phyloP scores from a whole-genome alignment of 106 monocot genomes.

The Dactylorhiza incarnata region DNA sequence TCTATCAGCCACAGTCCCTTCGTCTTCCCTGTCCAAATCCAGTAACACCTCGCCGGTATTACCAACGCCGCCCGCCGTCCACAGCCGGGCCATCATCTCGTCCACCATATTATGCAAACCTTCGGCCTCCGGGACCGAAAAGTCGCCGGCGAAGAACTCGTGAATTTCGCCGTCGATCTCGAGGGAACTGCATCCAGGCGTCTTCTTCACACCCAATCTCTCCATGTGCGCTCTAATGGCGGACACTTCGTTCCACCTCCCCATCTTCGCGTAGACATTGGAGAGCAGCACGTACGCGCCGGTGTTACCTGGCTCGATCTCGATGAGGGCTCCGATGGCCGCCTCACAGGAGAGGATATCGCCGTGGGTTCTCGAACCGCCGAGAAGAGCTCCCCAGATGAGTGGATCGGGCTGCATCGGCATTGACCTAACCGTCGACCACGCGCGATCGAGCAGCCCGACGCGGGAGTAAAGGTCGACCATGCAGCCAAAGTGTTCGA shows the following conservation, averaged over 20 bases:
- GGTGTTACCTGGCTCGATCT: constrained; percentile 21
- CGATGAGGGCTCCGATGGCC: constrained; percentile 13
- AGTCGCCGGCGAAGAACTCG: constrained; percentile 1
- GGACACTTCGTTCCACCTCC: constrained; percentile 30
- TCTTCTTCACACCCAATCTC: constrained; percentile 21
- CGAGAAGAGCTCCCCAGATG: constrained; percentile 36
- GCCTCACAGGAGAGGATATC: constrained; percentile 14
- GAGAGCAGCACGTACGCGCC: constrained; percentile 39
- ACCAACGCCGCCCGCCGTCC: constrained; percentile 9
- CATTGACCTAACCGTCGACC: constrained; percentile 16
- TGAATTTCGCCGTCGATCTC: constrained; percentile 3
- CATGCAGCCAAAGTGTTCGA: constrained; percentile 72
- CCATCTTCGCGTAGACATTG: constrained; percentile 35
- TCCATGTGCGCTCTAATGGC: constrained; percentile 39
- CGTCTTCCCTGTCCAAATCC: background rate
- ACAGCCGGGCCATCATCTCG: constrained; percentile 12
- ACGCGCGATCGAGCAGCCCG: constrained; percentile 14
- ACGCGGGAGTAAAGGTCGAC: constrained; percentile 38
- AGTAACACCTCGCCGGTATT: constrained; percentile 12
- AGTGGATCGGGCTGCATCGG: constrained; percentile 21
- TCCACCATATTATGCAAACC: constrained; percentile 10
- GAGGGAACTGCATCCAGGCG: constrained; percentile 20
- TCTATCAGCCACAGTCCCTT: no score
- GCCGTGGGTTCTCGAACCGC: constrained; percentile 27
- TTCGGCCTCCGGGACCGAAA: background rate